These are phyloP conservation scores for Pueraria montana DNA, from an alignment of 306 rosid genomes.

Conservation along the genomic window DNA sequence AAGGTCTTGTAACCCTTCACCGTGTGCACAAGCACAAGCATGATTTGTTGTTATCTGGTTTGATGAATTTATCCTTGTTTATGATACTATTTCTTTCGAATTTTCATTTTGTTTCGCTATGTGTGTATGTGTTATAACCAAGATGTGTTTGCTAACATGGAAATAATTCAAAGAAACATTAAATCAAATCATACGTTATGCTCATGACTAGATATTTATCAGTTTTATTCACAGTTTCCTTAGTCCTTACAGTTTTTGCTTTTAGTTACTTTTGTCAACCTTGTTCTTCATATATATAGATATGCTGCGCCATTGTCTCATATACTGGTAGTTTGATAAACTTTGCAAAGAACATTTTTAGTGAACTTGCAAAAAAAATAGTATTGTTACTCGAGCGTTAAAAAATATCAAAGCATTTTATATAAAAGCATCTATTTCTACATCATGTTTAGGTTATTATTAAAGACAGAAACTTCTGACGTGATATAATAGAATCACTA, in stretches of 20 bases:
- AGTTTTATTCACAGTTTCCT: neutral
- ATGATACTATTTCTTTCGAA: neutral
- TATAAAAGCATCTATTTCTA: too few relatives aligned
- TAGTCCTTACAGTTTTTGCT: neutral
- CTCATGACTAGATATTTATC: neutral
- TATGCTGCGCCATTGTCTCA: neutral
- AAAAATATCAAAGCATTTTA: neutral
- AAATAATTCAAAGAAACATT: neutral
- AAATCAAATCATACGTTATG: constrained; percentile 4
- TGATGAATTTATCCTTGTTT: constrained; percentile 32
- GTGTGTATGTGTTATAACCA: neutral
- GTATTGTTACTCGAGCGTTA: neutral
- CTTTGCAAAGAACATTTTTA: neutral
- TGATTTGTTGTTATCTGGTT: constrained; percentile 42
- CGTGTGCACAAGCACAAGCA: constrained; percentile 29
- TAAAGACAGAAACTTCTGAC: neutral
- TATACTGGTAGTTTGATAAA: neutral
- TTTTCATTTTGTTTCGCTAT: neutral
- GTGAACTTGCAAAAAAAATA: too few relatives aligned
- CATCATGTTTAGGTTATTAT: too few relatives aligned
- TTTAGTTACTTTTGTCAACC: neutral
- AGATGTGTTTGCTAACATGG: constrained; percentile 13
- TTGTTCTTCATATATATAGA: neutral
- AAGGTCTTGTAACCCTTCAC: constrained; percentile 44
- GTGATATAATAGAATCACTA: neutral